These are phyloP conservation scores for Apiotrichum akiyoshidainum DNA, from an alignment of 1,284 basidiomycete genomes.

Conservation along the genomic window DNA sequence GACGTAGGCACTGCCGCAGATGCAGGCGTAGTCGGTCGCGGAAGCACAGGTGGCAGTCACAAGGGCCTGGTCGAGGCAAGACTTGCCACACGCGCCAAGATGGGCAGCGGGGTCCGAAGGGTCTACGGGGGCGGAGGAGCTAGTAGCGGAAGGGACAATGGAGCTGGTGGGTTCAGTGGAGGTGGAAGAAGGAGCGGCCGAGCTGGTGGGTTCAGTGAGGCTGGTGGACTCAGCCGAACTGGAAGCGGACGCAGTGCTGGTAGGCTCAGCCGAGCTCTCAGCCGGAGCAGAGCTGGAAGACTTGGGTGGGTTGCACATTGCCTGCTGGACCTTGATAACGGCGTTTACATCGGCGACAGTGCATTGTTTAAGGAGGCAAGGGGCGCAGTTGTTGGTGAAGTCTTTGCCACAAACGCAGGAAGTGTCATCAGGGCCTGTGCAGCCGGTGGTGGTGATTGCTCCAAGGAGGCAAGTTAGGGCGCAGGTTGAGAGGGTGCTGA, in stretches of 20 bases:
- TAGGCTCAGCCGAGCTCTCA: too few species aligned
- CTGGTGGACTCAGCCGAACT: too few species aligned
- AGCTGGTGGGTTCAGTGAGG: too few species aligned
- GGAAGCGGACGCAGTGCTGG: too few species aligned
- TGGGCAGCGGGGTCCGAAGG: neutral
- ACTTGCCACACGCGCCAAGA: conserved; percentile 3
- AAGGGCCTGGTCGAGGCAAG: neutral
- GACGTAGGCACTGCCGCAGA: neutral
- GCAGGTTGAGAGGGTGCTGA: too few species aligned
- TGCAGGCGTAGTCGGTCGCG: conserved; percentile 2
- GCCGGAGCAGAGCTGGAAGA: too few species aligned
- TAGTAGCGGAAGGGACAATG: neutral
- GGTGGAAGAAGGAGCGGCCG: neutral
- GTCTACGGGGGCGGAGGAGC: neutral
- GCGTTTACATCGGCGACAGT: neutral
- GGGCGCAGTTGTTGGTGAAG: neutral
- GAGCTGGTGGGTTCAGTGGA: neutral
- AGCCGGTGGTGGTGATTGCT: too few species aligned
- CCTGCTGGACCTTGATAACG: neutral
- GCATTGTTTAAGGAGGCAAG: neutral
- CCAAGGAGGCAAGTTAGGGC: too few species aligned
- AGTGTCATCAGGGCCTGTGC: too few species aligned
- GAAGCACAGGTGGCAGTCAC: neutral
- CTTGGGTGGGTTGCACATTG: neutral
- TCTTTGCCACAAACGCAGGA: neutral